These are phyloP conservation scores for Vigna nakashimae DNA, from an alignment of 306 rosid genomes.

Conservation along the genomic window DNA sequence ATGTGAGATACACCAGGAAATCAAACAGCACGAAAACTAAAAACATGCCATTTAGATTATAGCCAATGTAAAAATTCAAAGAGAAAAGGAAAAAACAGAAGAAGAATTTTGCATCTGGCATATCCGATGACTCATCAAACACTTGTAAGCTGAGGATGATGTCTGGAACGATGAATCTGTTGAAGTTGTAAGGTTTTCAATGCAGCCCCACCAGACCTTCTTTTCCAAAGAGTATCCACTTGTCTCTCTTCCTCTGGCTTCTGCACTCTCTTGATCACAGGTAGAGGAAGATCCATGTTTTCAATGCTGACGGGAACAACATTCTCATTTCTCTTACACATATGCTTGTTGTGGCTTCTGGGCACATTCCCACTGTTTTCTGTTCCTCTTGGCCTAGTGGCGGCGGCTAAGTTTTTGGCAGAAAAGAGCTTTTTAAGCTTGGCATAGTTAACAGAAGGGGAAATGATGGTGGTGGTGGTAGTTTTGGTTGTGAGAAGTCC, in stretches of 20 bases:
- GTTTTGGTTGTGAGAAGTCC: slow-evolving; percentile 49
- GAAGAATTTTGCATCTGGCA: background rate
- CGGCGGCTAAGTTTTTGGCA: slow-evolving; percentile 50
- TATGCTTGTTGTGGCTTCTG: background rate
- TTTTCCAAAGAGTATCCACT: slow-evolving; percentile 66
- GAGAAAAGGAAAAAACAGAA: background rate
- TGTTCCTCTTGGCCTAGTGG: slow-evolving; percentile 29
- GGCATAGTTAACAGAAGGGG: slow-evolving; percentile 53
- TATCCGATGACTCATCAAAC: slow-evolving; percentile 54
- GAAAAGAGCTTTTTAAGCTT: slow-evolving; percentile 81
- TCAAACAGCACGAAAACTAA: slow-evolving; percentile 28
- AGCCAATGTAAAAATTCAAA: background rate
- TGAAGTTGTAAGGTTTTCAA: slow-evolving; percentile 64
- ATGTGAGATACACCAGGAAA: slow-evolving; percentile 4
- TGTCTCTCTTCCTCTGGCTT: slow-evolving; percentile 41
- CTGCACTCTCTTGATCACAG: slow-evolving; percentile 58
- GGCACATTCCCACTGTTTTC: slow-evolving; percentile 10
- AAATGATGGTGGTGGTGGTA: slow-evolving; percentile 20
- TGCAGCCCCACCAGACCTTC: slow-evolving; percentile 75
- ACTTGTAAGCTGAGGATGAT: slow-evolving; percentile 58
- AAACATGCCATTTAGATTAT: slow-evolving; percentile 27
- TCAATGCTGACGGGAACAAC: slow-evolving; percentile 47
- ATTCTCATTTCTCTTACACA: slow-evolving; percentile 36
- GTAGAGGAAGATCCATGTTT: slow-evolving; percentile 76
- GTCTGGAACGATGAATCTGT: slow-evolving; percentile 52